phyloP scores from a whole-genome alignment of 345 rosid species.

The Gossypium longicalyx region DNA sequence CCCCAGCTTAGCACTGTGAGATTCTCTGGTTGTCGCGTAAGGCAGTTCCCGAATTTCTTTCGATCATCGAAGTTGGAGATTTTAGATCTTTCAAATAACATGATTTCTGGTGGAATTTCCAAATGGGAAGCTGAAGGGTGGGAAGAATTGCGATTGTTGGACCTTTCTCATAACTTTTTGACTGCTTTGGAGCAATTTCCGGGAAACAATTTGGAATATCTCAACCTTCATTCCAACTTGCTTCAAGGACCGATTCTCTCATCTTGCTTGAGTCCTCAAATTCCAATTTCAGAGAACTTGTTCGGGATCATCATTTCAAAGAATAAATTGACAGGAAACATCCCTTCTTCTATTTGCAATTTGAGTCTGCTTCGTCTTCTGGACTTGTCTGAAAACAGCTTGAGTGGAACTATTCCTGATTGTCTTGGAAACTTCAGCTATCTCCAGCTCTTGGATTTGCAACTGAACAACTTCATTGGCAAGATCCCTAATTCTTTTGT shows the following conservation, averaged over 20 bases:
- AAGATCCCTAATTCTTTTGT: neutral
- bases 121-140: neutral
- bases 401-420: neutral
- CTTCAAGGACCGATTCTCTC: slow-evolving; percentile 4
- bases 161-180: slow-evolving; percentile 10
- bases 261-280: neutral
- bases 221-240: slow-evolving; percentile 15
- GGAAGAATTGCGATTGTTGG: neutral
- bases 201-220: no score
- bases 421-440: neutral
- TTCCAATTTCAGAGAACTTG: no score
- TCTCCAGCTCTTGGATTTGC: neutral
- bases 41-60: neutral
- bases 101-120: neutral
- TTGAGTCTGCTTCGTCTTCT: neutral
- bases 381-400: neutral
- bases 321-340: neutral
- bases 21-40: neutral
- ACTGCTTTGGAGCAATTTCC: neutral
- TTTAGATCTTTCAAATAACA: slow-evolving; percentile 18
- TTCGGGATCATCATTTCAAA: neutral
- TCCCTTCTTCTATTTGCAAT: neutral
- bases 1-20: neutral
- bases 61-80: neutral
- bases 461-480: neutral